Base-by-base conservation (phyloP, 441 rosid species). In the Gossypium gossypioides region DNA sequence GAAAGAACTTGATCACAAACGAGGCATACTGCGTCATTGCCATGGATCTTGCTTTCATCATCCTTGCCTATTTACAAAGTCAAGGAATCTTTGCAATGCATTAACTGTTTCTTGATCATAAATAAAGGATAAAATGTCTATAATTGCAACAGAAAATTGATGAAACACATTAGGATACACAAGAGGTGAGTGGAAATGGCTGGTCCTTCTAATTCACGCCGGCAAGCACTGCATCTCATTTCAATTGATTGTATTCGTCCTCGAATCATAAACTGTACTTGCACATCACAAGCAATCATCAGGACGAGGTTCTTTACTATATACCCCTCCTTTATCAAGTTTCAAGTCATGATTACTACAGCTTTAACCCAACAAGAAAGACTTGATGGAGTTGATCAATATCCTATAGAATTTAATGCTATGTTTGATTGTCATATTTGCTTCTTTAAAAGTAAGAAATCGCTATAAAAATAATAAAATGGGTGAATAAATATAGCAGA, bases 161-260 rank as follows among this genome's bases (percentile, higher is more conserved):
- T 37, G 50, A 57, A 72, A 67, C 57, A 37, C 44, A 72, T 46
- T 63, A 15, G 88, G 87, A 85, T 92, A 94, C 97, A 95, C 75
- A 92, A 78, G 50, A 95, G 82, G 75, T 95, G 97, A 69, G 99
- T 92, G 75, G 91, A 73, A 75, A 95, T 68, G 3, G 99, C 99
- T 56, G 89, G 89, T 67, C 96, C 97, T 77, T 92, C 97, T 80
- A 95, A 76, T 75, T 95, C 98, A 75, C 90, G 89, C 99, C 99
- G 92, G 78, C 99, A 95, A 0, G 92, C 90, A 15, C 92, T 92
- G 91, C 99, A 95, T 84, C 90, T 91, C 99, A 95, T 95, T 72
- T 84, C 81, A 77, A 69, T 79, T 76, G 75, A 73, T 67, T 50
- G 68, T 79, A 48, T 56, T 7, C 64, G 51, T 48, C 66, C 9